A percentile compares a stretch with the other conserved stretches of the same genome.
phyloP scores from a whole-genome alignment of 1,284 basidiomycete species.

The Abortiporus biennis region DNA sequence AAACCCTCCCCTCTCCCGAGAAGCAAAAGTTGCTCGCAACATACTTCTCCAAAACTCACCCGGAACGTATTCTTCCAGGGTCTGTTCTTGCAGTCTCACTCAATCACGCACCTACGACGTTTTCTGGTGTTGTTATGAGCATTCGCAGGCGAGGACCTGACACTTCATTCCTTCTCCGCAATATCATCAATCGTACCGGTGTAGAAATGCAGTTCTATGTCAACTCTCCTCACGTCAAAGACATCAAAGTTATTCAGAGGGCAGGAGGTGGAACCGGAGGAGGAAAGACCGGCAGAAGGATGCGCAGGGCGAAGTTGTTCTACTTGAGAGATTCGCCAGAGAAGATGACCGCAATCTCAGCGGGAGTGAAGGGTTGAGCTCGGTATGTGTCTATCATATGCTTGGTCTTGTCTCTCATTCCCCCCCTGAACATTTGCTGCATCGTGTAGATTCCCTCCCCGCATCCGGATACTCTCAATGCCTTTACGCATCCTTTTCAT shows the following conservation, averaged over 20 bases:
- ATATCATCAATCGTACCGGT: constrained; percentile 83
- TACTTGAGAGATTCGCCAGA: constrained; percentile 74
- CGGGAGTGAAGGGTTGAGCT: constrained; percentile 32
- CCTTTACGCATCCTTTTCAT: background rate
- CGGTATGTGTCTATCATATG: constrained; percentile 2
- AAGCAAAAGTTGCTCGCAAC: constrained; percentile 62
- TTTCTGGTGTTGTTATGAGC: constrained; percentile 82
- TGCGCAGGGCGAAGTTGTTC: constrained; percentile 72
- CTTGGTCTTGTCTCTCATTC: too few species aligned
- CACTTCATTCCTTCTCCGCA: constrained; percentile 80
- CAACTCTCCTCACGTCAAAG: constrained; percentile 79
- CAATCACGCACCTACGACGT: constrained; percentile 67
- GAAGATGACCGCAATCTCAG: constrained; percentile 75
- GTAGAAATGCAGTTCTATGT: constrained; percentile 89
- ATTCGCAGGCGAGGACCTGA: constrained; percentile 77
- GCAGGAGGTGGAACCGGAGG: constrained; percentile 29
- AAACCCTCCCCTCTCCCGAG: constrained; percentile 59
- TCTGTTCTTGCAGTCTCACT: constrained; percentile 75
- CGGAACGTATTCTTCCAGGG: constrained; percentile 67
- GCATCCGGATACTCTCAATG: too few species aligned
- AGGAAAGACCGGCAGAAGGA: constrained; percentile 42
- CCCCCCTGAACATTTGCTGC: too few species aligned
- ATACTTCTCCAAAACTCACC: constrained; percentile 67
- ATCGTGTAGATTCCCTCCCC: too few species aligned
- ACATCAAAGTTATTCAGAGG: constrained; percentile 68